These are phyloP conservation scores for Monoraphidium neglectum DNA, from an alignment of 139 green algal genomes.

Conservation along the genomic window DNA sequence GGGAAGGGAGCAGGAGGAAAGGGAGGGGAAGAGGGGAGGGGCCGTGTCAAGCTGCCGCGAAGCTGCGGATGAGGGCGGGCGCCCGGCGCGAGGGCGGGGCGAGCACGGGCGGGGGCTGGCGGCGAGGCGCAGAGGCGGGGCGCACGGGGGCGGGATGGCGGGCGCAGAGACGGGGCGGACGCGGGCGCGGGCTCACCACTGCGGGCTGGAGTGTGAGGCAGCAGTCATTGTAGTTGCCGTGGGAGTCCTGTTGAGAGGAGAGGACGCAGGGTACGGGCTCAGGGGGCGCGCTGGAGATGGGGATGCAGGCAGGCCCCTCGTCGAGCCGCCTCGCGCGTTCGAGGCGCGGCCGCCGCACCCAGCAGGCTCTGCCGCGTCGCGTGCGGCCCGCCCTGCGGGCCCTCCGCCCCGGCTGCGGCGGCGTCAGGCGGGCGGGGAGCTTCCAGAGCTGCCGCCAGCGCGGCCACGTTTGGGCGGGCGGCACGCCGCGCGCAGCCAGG, in stretches of 20 bases:
- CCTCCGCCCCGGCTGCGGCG: too few relatives aligned
- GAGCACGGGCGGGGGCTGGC: neutral
- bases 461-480: too few relatives aligned
- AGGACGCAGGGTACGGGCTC: neutral
- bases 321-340: neutral
- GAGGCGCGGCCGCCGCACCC: neutral
- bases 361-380: neutral
- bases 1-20: neutral
- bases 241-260: conserved; percentile 68
- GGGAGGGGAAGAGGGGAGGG: neutral
- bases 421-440: too few relatives aligned
- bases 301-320: neutral
- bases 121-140: neutral
- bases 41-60: neutral
- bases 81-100: too few relatives aligned
- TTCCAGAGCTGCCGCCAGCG: too few relatives aligned
- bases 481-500: neutral
- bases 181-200: too few relatives aligned
- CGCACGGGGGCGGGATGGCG: neutral
- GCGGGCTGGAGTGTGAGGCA: conserved; percentile 77
- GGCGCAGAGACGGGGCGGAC: too few relatives aligned
- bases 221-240: conserved; percentile 91
- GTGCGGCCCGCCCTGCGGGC: neutral
- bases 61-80: too few relatives aligned
- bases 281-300: neutral